Conservation (phyloP, 306 rosid genomes). For the Canavalia ensiformis region DNA sequence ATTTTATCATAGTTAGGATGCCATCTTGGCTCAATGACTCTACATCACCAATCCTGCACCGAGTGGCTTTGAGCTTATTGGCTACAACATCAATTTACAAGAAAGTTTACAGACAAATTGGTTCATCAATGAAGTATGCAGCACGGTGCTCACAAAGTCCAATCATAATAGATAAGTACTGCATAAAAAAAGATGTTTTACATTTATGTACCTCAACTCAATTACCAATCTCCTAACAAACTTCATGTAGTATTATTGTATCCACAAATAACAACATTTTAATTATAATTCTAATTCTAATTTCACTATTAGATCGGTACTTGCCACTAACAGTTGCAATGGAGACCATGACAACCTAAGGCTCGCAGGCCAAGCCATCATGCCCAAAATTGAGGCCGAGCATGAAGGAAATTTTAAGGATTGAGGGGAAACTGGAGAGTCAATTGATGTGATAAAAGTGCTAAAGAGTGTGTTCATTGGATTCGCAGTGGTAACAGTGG, state of each 20-base stretch:
- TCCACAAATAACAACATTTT: background rate
- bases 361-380: too few species aligned
- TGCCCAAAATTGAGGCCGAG: too few species aligned
- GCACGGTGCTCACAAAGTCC: background rate
- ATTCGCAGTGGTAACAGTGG: too few species aligned
- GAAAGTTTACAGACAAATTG: slow-evolving; percentile 14
- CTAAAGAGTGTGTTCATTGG: too few species aligned
- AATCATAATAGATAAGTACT: background rate
- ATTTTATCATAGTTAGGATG: slow-evolving; percentile 80
- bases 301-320: too few species aligned
- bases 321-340: too few species aligned
- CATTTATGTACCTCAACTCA: background rate
- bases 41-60: slow-evolving; percentile 53
- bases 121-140: slow-evolving; percentile 33
- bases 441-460: too few species aligned
- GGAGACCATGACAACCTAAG: too few species aligned
- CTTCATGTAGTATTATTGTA: background rate
- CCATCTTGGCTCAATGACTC: slow-evolving; percentile 59
- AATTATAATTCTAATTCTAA: slow-evolving; percentile 6
- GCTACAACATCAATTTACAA: slow-evolving; percentile 57
- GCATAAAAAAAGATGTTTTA: slow-evolving; percentile 20
- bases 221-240: slow-evolving; percentile 3
- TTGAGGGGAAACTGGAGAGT: too few species aligned
- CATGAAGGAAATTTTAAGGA: too few species aligned
- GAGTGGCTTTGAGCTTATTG: slow-evolving; percentile 40